Conservation (phyloP, 1,284 basidiomycete species). For the Termitomyces sp. region DNA sequence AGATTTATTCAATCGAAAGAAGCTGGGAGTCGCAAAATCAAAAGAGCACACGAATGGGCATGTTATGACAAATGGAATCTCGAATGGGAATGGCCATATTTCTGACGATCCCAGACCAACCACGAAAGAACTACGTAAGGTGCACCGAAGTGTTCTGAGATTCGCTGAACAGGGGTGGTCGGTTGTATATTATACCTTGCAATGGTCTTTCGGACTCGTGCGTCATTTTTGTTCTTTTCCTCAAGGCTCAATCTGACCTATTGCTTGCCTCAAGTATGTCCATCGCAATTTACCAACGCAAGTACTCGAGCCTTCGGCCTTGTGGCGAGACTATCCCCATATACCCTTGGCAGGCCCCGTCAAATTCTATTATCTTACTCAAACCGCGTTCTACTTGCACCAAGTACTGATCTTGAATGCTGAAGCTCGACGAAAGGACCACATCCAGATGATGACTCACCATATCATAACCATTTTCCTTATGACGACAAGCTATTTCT, state of each 20-base stretch:
- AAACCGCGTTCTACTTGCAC: constrained; percentile 92
- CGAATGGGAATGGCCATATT: constrained; percentile 21
- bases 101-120: constrained; percentile 24
- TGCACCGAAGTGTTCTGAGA: constrained; percentile 72
- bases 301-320: constrained; percentile 58
- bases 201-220: constrained; percentile 81
- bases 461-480: constrained; percentile 87
- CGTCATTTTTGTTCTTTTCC: constrained; percentile 32
- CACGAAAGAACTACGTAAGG: constrained; percentile 44
- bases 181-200: constrained; percentile 73
- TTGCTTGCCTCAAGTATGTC: constrained; percentile 56
- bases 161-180: constrained; percentile 97
- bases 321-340: constrained; percentile 86
- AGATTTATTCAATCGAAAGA: constrained; percentile 34
- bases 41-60: constrained; percentile 26
- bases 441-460: constrained; percentile 94
- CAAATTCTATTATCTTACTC: constrained; percentile 90
- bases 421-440: constrained; percentile 91
- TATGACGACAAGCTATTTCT: constrained; percentile 74
- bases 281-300: constrained; percentile 69
- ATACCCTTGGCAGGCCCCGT: constrained; percentile 69
- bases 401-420: constrained; percentile 90
- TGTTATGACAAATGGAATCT: constrained; percentile 26
- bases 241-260: constrained; percentile 4
- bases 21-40: constrained; percentile 23